phyloP scores from a whole-genome alignment of 257 asterid genomes.

The Solanum chiquidenum region DNA sequence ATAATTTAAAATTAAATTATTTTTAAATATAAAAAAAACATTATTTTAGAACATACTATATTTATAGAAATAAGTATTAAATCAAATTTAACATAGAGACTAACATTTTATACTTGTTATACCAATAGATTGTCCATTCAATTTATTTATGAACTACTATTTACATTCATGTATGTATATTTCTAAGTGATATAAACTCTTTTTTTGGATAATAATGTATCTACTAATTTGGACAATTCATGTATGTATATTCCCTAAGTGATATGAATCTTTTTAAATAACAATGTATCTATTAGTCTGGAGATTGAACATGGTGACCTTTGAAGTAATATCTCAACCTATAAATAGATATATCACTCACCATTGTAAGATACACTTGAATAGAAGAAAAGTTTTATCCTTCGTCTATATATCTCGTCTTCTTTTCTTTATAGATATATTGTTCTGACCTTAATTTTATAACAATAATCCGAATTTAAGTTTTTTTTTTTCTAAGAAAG shows the following conservation, averaged over 20 bases:
- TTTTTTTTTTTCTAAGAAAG: no score
- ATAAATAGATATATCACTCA: not conserved
- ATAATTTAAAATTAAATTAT: no score
- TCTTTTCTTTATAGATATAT: not conserved
- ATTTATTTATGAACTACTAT: not conserved
- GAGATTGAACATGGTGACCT: not conserved
- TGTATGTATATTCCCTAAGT: not conserved
- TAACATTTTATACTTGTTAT: no score
- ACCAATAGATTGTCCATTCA: not conserved
- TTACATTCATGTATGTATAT: not conserved
- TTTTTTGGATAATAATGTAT: not conserved
- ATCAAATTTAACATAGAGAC: not conserved
- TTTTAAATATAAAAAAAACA: not conserved
- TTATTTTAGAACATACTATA: not conserved
- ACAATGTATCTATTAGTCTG: not conserved
- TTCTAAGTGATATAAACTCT: no score
- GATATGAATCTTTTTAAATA: no score
- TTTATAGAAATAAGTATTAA: not conserved
- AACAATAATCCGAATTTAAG: not conserved
- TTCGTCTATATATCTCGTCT: not conserved
- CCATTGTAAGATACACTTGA: not conserved
- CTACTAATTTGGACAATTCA: not conserved
- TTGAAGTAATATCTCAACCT: not conserved
- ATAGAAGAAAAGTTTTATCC: no score
- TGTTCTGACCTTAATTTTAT: not conserved